Conservation (phyloP, 495 filamentous ascomycete genomes). For the Penicillium goetzii region DNA sequence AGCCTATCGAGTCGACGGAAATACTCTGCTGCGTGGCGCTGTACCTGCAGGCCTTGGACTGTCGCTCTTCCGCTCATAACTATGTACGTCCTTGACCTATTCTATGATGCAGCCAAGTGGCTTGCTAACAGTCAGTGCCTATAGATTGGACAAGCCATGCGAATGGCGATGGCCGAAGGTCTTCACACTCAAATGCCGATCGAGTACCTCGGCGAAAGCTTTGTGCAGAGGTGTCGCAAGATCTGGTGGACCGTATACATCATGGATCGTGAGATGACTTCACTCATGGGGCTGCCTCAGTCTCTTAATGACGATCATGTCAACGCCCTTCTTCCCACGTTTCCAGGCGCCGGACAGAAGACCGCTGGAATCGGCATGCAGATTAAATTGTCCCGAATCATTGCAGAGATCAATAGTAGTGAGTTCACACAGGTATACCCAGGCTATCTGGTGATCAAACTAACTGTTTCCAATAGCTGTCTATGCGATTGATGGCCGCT, state of each 20-base stretch:
- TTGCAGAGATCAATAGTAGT: slow-evolving; percentile 47
- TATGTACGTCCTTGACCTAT: slow-evolving; percentile 31
- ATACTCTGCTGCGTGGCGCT: slow-evolving; percentile 49
- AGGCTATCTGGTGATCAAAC: not conserved
- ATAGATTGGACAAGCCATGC: slow-evolving; percentile 50
- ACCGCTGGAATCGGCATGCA: slow-evolving; percentile 44
- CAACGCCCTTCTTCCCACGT: slow-evolving; percentile 40
- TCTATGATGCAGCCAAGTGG: too few species aligned
- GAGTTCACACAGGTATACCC: slow-evolving; percentile 13
- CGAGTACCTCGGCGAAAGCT: slow-evolving; percentile 35
- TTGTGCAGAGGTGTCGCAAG: slow-evolving; percentile 44
- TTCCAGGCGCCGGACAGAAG: slow-evolving; percentile 38
- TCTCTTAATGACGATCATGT: slow-evolving; percentile 44
- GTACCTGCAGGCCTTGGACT: slow-evolving; percentile 48
- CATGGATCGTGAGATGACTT: slow-evolving; percentile 50
- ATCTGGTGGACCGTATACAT: slow-evolving; percentile 55
- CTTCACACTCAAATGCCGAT: slow-evolving; percentile 51
- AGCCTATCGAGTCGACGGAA: slow-evolving; percentile 43
- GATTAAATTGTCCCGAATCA: slow-evolving; percentile 46
- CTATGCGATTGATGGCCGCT: slow-evolving; percentile 48
- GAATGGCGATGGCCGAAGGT: slow-evolving; percentile 46
- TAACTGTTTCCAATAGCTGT: slow-evolving; percentile 36
- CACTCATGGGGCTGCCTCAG: slow-evolving; percentile 48
- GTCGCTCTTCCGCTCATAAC: slow-evolving; percentile 41
- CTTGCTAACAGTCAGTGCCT: slow-evolving; percentile 7